phyloP scores from a whole-genome alignment of 1,139 yeast genomes.

The Magnusiomyces tetraspermus region DNA sequence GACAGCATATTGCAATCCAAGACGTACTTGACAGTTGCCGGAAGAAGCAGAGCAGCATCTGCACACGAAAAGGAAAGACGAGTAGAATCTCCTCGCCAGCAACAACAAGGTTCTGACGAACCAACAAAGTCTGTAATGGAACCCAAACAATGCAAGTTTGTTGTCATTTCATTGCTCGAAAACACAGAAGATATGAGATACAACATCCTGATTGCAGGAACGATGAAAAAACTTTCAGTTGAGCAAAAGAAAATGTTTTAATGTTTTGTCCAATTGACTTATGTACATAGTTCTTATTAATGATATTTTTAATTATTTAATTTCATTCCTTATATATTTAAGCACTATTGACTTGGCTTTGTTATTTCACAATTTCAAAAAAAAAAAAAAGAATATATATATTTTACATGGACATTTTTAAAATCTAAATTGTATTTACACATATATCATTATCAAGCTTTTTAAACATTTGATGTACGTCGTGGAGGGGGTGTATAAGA shows the following conservation, averaged over 20 bases:
- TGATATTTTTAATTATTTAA: too few relatives aligned
- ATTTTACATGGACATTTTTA: too few relatives aligned
- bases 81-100: too few relatives aligned
- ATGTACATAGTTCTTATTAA: too few relatives aligned
- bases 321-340: too few relatives aligned
- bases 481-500: slow-evolving; percentile 6
- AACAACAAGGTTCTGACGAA: too few relatives aligned
- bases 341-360: too few relatives aligned
- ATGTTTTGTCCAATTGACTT: too few relatives aligned
- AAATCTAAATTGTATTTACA: too few relatives aligned
- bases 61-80: neutral
- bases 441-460: too few relatives aligned
- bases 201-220: slow-evolving; percentile 9
- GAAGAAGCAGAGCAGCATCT: slow-evolving; percentile 11
- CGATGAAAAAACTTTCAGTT: slow-evolving; percentile 11
- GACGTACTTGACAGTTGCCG: slow-evolving; percentile 9
- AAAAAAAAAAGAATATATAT: too few relatives aligned
- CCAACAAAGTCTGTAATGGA: slow-evolving; percentile 2
- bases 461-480: neutral
- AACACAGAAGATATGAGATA: slow-evolving; percentile 4
- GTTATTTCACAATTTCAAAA: too few relatives aligned
- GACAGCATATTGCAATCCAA: slow-evolving; percentile 12
- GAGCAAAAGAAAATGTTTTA: slow-evolving; percentile 4
- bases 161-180: slow-evolving; percentile 11
- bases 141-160: slow-evolving; percentile 7